phyloP scores from a whole-genome alignment of 441 rosid species.

The Viola pubescens region DNA sequence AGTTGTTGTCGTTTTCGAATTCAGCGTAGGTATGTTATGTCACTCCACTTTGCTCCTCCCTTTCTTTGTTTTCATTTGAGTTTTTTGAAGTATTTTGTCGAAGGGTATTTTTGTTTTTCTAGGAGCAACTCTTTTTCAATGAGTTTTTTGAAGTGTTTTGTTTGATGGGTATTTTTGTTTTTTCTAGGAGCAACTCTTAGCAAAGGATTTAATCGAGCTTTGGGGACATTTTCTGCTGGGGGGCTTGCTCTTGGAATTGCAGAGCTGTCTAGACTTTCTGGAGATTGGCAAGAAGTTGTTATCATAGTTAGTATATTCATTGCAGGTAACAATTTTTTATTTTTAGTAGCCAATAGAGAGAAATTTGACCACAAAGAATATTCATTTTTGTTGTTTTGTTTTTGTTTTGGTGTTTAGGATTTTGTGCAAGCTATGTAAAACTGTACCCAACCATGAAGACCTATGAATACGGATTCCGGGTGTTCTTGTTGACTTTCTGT shows the following conservation, averaged over 20 bases:
- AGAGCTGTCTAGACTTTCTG: slow-evolving; percentile 43
- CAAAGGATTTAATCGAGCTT: slow-evolving; percentile 82
- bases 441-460: slow-evolving; percentile 46
- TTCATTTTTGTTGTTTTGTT: background rate
- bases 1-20: slow-evolving; percentile 85
- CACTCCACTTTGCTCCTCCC: background rate
- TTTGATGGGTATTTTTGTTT: background rate
- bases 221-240: slow-evolving; percentile 83
- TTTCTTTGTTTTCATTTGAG: background rate
- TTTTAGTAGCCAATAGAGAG: too few species aligned
- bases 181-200: slow-evolving; percentile 40
- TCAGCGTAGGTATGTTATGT: slow-evolving; percentile 58
- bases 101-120: background rate
- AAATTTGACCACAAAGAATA: background rate
- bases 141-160: slow-evolving; percentile 49
- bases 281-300: slow-evolving; percentile 45
- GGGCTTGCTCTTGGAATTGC: slow-evolving; percentile 80
- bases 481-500: slow-evolving; percentile 49
- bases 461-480: slow-evolving; percentile 52
- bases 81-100: background rate
- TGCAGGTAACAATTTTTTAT: slow-evolving; percentile 43
- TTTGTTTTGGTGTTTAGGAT: slow-evolving; percentile 27
- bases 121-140: slow-evolving; percentile 48
- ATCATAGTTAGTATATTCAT: slow-evolving; percentile 60
- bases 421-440: slow-evolving; percentile 37